Evolutionary conservation across 495 filamentous ascomycete genomes (phyloP).

Genomic region (Neurospora sp.): DNA sequence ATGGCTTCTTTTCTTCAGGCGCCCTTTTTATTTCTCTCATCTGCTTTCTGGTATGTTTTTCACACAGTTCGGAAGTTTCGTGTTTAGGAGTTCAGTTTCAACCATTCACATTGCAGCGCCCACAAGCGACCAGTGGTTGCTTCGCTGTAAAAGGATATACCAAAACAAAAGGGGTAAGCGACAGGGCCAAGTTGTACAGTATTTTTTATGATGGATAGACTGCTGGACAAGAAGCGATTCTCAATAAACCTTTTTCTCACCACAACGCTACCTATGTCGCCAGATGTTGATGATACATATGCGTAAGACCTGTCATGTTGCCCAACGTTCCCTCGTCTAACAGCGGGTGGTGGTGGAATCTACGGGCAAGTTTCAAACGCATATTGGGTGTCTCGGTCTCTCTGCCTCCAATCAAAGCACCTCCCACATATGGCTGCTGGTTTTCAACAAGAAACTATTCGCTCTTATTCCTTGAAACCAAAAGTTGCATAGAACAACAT

Average conservation of each 20-base stretch:
- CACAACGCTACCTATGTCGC: neutral
- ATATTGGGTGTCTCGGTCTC: neutral
- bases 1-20: neutral
- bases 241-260: neutral
- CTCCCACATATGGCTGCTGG: neutral
- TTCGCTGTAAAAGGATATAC: neutral
- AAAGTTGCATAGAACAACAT: neutral
- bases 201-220: neutral
- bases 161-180: neutral
- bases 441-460: neutral
- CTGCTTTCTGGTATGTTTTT: slow-evolving; percentile 6
- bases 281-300: neutral
- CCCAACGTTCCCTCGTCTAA: neutral
- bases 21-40: slow-evolving; percentile 1
- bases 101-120: neutral
- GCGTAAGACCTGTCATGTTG: neutral
- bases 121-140: neutral
- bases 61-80: neutral
- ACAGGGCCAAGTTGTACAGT: neutral
- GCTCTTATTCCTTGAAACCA: neutral
- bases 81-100: neutral
- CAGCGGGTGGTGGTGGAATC: neutral
- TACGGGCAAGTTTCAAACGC: neutral
- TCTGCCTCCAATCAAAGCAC: neutral
- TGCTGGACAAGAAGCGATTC: neutral